Percentiles rank a stretch among this genome's conserved stretches.
Evolutionary conservation across 352 stramenopile species (phyloP).

Genomic region (Peronospora belbahrii): DNA sequence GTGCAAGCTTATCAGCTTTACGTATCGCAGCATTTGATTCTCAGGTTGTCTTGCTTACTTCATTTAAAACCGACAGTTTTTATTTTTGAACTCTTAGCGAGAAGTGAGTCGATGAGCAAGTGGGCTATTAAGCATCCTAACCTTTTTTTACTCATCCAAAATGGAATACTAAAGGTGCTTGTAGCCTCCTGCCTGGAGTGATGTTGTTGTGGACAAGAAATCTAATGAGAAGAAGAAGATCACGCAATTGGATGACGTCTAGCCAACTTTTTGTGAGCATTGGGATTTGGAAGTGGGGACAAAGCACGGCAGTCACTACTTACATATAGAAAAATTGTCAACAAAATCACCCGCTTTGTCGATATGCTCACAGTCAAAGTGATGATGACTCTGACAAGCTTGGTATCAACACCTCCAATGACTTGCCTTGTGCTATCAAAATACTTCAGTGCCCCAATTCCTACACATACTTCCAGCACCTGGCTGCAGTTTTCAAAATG

Average conservation of each 20-base stretch:
- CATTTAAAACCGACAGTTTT: conserved; percentile 6
- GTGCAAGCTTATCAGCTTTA: conserved; percentile 65
- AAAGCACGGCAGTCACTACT: conserved; percentile 14
- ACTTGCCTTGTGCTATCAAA: conserved; percentile 38
- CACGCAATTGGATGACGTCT: conserved; percentile 40
- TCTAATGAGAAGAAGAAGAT: conserved; percentile 3
- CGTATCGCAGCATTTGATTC: conserved; percentile 45
- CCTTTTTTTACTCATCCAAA: conserved; percentile 13
- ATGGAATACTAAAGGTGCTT: conserved; percentile 53
- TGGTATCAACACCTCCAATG: conserved; percentile 37
- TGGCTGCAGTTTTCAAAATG: conserved; percentile 43
- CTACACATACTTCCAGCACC: conserved; percentile 37
- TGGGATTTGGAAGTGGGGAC: conserved; percentile 27
- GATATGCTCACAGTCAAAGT: conserved; percentile 30
- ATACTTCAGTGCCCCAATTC: conserved; percentile 22
- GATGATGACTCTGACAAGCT: conserved; percentile 63
- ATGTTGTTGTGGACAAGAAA: conserved; percentile 45
- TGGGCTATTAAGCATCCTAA: background rate
- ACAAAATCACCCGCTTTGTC: conserved; percentile 43
- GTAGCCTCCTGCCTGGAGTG: conserved; percentile 54
- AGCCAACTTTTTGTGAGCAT: conserved; percentile 61
- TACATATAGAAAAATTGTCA: conserved; percentile 13
- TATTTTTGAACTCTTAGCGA: conserved; percentile 3
- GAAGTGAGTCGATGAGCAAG: background rate
- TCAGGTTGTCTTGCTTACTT: conserved; percentile 25